Percentiles rank a stretch among this genome's conserved stretches.
These are phyloP conservation scores for Verticillium nonalfalfae DNA, from an alignment of 2,329 filamentous ascomycete species.

Conservation along the genomic window DNA sequence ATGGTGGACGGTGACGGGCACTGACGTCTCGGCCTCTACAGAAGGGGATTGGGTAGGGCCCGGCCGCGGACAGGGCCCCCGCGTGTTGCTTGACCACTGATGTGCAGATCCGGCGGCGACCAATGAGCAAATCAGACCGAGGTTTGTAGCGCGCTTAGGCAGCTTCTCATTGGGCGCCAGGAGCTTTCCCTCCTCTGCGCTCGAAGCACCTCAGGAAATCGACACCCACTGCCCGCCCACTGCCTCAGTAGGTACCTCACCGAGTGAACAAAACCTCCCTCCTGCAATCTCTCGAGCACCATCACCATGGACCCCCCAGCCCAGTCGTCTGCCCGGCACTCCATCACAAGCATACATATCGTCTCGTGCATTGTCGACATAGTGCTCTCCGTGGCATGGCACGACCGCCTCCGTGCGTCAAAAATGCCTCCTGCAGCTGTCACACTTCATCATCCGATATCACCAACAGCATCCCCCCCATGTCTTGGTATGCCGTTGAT, in stretches of 20 bases:
- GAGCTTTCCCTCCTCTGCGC: neutral
- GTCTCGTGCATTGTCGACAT: neutral
- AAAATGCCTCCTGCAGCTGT: neutral
- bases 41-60: neutral
- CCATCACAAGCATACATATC: neutral
- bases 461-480: neutral
- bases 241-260: neutral
- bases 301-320: too few species aligned
- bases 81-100: neutral
- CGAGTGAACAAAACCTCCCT: too few species aligned
- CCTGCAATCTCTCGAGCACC: too few species aligned
- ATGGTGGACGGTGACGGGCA: neutral
- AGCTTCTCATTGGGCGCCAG: neutral
- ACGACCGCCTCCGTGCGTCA: too few species aligned
- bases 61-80: neutral
- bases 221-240: neutral
- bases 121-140: neutral
- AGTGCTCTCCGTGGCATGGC: too few species aligned
- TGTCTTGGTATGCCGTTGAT: too few species aligned
- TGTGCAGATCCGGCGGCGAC: neutral
- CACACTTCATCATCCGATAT: neutral
- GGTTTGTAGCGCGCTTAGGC: neutral
- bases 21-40: neutral
- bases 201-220: neutral
- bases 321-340: neutral